Percentiles rank a stretch among this genome's conserved stretches.
phyloP scores from a whole-genome alignment of 2,329 filamentous ascomycete genomes.

The Corinectria fuckeliana region DNA sequence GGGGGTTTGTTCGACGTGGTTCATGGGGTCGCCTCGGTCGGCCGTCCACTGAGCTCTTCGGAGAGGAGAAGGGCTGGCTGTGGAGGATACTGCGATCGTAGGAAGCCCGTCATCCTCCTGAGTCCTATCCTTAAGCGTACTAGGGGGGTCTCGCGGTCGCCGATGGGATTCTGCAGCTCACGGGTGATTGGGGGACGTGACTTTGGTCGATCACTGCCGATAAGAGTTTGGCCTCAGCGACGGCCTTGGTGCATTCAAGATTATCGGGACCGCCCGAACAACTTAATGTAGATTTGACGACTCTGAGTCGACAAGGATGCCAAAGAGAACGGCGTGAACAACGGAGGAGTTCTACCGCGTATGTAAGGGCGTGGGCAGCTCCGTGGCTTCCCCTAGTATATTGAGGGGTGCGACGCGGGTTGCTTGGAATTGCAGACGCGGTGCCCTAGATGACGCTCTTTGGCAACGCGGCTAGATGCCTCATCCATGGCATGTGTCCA shows the following conservation, averaged over 20 bases:
- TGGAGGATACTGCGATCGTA: neutral
- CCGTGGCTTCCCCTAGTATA: neutral
- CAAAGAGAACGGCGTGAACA: conserved; percentile 21
- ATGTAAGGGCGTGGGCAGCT: neutral
- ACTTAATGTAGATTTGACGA: conserved; percentile 29
- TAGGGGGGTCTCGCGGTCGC: conserved; percentile 32
- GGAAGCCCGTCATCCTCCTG: neutral
- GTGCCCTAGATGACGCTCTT: neutral
- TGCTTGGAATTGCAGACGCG: neutral
- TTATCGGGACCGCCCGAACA: conserved; percentile 36
- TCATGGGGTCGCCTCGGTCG: conserved; percentile 16
- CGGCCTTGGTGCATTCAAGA: conserved; percentile 16
- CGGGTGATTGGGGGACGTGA: conserved; percentile 24
- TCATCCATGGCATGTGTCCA: neutral
- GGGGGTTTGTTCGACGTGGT: conserved; percentile 10
- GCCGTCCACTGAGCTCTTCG: conserved; percentile 4
- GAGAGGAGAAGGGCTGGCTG: conserved; percentile 20
- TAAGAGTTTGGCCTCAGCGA: conserved; percentile 18
- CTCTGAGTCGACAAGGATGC: conserved; percentile 17
- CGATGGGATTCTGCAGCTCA: conserved; percentile 34
- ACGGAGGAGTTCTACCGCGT: neutral
- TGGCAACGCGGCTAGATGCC: neutral
- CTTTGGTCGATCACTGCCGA: conserved; percentile 33
- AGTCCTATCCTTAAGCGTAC: conserved; percentile 31
- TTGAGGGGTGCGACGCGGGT: neutral